Evolutionary conservation across 176 grass and related monocot genomes (phyloP).

Genomic region (Ensete glaucum): DNA sequence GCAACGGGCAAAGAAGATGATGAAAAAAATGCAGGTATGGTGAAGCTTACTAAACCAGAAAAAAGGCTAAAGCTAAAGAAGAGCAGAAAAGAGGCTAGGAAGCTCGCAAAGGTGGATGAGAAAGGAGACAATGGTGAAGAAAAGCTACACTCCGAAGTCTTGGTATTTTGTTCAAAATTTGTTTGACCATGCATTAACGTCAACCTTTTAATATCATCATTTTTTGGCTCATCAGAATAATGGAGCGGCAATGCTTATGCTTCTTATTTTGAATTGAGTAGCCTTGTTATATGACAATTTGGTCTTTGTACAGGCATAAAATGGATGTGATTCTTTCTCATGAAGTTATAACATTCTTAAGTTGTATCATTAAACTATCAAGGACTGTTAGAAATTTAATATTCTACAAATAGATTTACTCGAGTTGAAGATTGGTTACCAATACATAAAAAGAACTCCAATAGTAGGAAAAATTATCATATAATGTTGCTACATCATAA

Average conservation of each 20-base stretch:
- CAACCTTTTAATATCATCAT: constrained; percentile 10
- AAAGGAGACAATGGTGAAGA: constrained; percentile 29
- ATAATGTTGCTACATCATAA: background rate
- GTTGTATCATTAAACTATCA: too few species aligned
- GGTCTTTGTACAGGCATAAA: too few species aligned
- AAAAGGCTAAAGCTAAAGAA: constrained; percentile 36
- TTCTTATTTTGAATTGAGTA: too few species aligned
- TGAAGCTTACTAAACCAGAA: constrained; percentile 49
- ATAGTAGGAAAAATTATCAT: background rate
- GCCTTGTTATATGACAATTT: too few species aligned
- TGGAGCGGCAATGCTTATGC: too few species aligned
- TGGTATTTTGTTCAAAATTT: constrained; percentile 41
- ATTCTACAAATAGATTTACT: too few species aligned
- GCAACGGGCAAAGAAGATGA: constrained; percentile 24
- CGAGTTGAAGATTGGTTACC: too few species aligned
- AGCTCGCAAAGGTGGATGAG: constrained; percentile 35
- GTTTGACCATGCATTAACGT: constrained; percentile 5
- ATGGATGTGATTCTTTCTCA: too few species aligned
- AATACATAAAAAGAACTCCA: too few species aligned
- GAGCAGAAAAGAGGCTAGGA: constrained; percentile 48
- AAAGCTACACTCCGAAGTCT: constrained; percentile 63
- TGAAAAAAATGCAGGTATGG: constrained; percentile 21
- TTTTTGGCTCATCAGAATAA: background rate
- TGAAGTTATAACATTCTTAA: too few species aligned
- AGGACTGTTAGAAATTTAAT: too few species aligned